Conservation (phyloP, 768 basidiomycete genomes). For the Tylopilus plumbeoviolaceoides region DNA sequence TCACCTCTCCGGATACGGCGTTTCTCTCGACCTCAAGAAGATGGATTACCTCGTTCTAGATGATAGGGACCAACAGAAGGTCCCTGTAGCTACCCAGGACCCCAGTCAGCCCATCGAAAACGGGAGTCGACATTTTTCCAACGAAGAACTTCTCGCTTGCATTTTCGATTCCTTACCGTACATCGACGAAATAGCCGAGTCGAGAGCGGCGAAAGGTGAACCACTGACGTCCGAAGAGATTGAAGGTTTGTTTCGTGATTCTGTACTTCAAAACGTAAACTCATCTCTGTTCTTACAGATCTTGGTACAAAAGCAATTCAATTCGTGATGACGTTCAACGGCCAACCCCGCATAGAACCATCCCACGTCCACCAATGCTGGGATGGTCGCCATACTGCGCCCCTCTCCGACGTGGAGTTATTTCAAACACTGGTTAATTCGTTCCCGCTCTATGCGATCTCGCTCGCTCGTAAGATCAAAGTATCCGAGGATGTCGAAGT, state of each 20-base stretch:
- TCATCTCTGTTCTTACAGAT: slow-evolving; percentile 29
- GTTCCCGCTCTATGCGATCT: slow-evolving; percentile 82
- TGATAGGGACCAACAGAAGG: slow-evolving; percentile 50
- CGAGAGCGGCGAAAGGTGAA: slow-evolving; percentile 36
- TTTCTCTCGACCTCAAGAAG: slow-evolving; percentile 90
- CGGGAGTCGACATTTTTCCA: slow-evolving; percentile 8
- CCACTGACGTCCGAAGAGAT: slow-evolving; percentile 54
- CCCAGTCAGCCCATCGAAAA: neutral
- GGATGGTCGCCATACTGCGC: slow-evolving; percentile 8
- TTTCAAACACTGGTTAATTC: slow-evolving; percentile 75
- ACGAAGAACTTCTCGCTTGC: slow-evolving; percentile 23
- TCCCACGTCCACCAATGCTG: slow-evolving; percentile 16
- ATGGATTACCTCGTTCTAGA: slow-evolving; percentile 95
- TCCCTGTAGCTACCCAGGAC: neutral
- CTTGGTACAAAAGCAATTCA: slow-evolving; percentile 75
- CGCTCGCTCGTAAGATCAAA: slow-evolving; percentile 66
- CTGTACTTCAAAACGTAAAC: neutral
- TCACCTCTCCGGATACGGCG: slow-evolving; percentile 85
- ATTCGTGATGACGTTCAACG: slow-evolving; percentile 59
- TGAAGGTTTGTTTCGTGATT: slow-evolving; percentile 35
- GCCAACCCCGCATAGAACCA: slow-evolving; percentile 42
- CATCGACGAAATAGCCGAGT: slow-evolving; percentile 27
- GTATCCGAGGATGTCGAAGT: slow-evolving; percentile 45
- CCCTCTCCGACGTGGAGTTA: slow-evolving; percentile 13
- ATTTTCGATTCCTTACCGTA: slow-evolving; percentile 31